Percentiles rank a stretch among this genome's conserved stretches.
Conservation (phyloP, 1,284 basidiomycete genomes). For the Cutaneotrichosporon sp. region DNA sequence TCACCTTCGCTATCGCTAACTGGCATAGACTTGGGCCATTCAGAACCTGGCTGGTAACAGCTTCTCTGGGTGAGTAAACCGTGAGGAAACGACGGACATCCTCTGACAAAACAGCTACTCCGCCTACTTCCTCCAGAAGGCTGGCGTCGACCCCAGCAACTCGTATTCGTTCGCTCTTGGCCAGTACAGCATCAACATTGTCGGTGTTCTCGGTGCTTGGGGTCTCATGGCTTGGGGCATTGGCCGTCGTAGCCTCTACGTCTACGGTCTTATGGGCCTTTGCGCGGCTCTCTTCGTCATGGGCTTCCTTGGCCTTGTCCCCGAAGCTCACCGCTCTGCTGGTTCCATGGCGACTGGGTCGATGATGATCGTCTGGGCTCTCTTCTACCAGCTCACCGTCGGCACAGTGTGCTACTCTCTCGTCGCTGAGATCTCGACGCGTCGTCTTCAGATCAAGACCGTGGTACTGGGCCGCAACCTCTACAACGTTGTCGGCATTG, state of each 20-base stretch:
- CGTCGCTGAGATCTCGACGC: constrained; percentile 51
- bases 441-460: constrained; percentile 52
- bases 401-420: constrained; percentile 43
- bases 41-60: constrained; percentile 44
- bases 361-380: constrained; percentile 49
- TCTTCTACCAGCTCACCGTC: constrained; percentile 45
- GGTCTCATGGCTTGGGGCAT: constrained; percentile 44
- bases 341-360: constrained; percentile 47
- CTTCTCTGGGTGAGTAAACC: constrained; percentile 21
- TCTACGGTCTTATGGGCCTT: constrained; percentile 49
- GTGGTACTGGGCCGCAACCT: constrained; percentile 51
- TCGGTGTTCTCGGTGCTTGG: constrained; percentile 42
- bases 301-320: constrained; percentile 50
- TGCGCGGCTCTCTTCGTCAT: constrained; percentile 50
- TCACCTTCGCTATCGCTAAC: no score
- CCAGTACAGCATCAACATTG: constrained; percentile 36
- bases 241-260: constrained; percentile 50
- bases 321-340: constrained; percentile 21
- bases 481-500: constrained; percentile 49
- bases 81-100: neutral
- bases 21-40: constrained; percentile 19
- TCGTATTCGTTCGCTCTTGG: constrained; percentile 49
- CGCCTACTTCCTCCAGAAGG: constrained; percentile 50
- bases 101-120: constrained; percentile 15
- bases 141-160: constrained; percentile 44